Evolutionary conservation across 768 basidiomycete genomes (phyloP), one percentile per base, ranked within the genome.

Genomic region (Naematelia aurantialba): DNA sequence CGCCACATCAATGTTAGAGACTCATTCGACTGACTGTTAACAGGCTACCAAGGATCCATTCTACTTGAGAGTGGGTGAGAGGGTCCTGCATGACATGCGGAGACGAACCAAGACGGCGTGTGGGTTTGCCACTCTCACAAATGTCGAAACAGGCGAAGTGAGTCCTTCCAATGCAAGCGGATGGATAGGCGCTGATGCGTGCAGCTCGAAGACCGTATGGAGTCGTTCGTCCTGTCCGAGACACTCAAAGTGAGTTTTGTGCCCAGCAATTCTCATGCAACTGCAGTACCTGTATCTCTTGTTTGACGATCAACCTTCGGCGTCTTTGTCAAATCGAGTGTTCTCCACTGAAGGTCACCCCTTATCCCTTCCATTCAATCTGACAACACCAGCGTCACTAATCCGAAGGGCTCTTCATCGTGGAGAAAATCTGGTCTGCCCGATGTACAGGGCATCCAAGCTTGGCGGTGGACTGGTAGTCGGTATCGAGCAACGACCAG

Each of bases 281-380:
- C 17, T 13, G 55, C 59, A 97, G 89, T 99, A 98, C 80, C 83
- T 98, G 17, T 98, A 85, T 77, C 82, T 97, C 42, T 80, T 96
- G 34, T 97, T 98, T 68, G 91, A 91, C 64, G 25, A 47, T 11
- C 81, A 81, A 0, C 69, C 92, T 24, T 85, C 91, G 68, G 77
- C 73, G 2, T 87, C 89, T 67, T 87, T 89, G 72, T 88, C 88
- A 0, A 89, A 91, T 74, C 88, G 86, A 62, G 89, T 98, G 10
- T 88, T 96, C 73, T 90, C 92, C 4, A 99, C 96, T 0, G 96
- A 98, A 76, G 96, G 94, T 0, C 96, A 99, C 72, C 82, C 91
- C 24, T 80, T 99, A 45, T 81, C 81, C 11, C 82, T 96, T 19
- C 84, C 84, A 1, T 75, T 67, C 39, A 69, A 83, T 47, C 79